A percentile compares a stretch with the other conserved stretches of the same genome.
Conservation (phyloP, 2,329 filamentous ascomycete species). For the Podosphaera aphanis region DNA sequence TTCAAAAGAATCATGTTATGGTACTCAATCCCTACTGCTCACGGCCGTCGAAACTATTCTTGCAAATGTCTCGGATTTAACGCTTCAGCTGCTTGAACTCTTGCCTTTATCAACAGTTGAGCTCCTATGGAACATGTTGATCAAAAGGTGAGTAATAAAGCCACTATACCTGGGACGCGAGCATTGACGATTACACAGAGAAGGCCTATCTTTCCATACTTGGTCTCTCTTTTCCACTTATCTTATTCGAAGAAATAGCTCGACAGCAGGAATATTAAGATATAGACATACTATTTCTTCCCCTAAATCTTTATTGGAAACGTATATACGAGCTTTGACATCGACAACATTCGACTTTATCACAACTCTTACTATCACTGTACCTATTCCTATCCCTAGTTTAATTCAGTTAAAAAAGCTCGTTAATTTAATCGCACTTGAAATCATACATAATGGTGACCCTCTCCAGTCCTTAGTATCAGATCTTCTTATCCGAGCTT, state of each 20-base stretch:
- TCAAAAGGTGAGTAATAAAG: slow-evolving; percentile 7
- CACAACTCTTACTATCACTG: slow-evolving; percentile 14
- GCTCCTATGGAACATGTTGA: slow-evolving; percentile 9
- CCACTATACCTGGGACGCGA: background rate
- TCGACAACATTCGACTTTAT: slow-evolving; percentile 15
- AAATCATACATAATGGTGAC: slow-evolving; percentile 9
- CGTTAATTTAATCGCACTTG: slow-evolving; percentile 14
- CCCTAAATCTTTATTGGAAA: slow-evolving; percentile 8
- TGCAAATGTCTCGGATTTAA: slow-evolving; percentile 8
- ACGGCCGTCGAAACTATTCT: slow-evolving; percentile 8
- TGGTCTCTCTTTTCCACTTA: slow-evolving; percentile 14
- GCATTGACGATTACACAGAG: slow-evolving; percentile 5
- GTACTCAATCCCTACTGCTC: slow-evolving; percentile 9
- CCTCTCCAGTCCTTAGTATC: background rate
- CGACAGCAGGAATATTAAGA: slow-evolving; percentile 7
- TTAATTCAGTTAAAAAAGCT: slow-evolving; percentile 14
- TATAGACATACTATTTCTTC: slow-evolving; percentile 9
- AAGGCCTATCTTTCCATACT: slow-evolving; percentile 8
- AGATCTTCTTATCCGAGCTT: slow-evolving; percentile 10
- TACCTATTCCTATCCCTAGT: slow-evolving; percentile 8
- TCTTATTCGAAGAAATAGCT: slow-evolving; percentile 5
- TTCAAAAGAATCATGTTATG: slow-evolving; percentile 1
- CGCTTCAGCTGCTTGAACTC: slow-evolving; percentile 6
- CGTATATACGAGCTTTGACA: slow-evolving; percentile 11
- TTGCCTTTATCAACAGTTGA: slow-evolving; percentile 7